phyloP scores from a whole-genome alignment of 2,329 filamentous ascomycete genomes.

The Knoxdaviesia proteae region DNA sequence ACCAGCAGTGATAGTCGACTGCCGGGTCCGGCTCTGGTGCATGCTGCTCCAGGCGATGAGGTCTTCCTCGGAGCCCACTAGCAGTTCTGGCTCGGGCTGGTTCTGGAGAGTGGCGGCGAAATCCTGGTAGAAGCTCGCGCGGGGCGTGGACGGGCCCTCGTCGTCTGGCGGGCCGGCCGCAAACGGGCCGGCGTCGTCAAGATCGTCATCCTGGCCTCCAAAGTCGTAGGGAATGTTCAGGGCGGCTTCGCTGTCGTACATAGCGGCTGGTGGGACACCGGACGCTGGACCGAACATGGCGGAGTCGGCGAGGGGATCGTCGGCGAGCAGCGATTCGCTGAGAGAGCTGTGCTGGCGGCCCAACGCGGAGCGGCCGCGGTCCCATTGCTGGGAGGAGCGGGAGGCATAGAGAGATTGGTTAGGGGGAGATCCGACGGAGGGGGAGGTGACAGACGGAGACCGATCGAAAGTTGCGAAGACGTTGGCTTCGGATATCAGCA shows the following conservation, averaged over 20 bases:
- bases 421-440: conserved; percentile 28
- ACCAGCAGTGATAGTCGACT: too few species aligned
- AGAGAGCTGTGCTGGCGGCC: too few species aligned
- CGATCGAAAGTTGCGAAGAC: conserved; percentile 36
- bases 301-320: conserved; percentile 13
- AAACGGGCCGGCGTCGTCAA: too few species aligned
- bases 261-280: too few species aligned
- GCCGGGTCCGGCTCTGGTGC: too few species aligned
- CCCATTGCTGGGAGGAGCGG: too few species aligned
- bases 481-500: conserved; percentile 45
- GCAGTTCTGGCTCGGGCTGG: too few species aligned
- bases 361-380: too few species aligned
- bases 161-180: conserved; percentile 7
- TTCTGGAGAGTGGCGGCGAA: conserved; percentile 3
- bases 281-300: conserved; percentile 8
- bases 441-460: conserved; percentile 1
- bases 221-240: conserved; percentile 35
- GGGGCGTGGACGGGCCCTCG: conserved; percentile 26
- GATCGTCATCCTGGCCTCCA: conserved; percentile 14
- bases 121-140: conserved; percentile 26
- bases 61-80: too few species aligned
- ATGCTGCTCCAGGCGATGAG: too few species aligned
- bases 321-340: background rate
- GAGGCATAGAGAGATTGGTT: too few species aligned
- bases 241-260: conserved; percentile 33